phyloP scores from a whole-genome alignment of 768 basidiomycete genomes.

The Pleurotus giganteus region DNA sequence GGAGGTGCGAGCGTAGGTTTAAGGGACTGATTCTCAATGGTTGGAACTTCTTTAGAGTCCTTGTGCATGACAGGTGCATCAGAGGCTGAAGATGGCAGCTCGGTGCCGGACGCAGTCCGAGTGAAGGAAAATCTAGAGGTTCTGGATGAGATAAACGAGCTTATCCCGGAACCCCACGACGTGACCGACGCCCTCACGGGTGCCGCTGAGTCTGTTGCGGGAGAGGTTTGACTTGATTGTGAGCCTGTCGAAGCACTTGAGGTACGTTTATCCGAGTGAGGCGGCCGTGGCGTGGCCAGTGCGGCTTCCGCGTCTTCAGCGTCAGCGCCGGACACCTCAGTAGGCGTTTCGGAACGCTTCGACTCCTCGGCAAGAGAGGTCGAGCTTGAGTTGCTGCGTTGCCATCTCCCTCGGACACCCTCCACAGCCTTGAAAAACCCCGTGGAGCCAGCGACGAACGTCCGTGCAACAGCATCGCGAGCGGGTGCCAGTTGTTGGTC shows the following conservation, averaged over 20 bases:
- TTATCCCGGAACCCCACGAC: constrained; percentile 44
- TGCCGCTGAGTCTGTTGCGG: constrained; percentile 2
- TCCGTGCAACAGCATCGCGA: constrained; percentile 82
- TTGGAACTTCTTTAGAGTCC: neutral
- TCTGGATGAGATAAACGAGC: constrained; percentile 44
- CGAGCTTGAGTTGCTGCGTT: constrained; percentile 24
- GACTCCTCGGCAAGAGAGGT: constrained; percentile 16
- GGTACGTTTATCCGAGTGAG: constrained; percentile 10
- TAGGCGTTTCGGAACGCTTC: constrained; percentile 34
- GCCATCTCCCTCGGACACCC: constrained; percentile 79
- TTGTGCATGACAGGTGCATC: neutral
- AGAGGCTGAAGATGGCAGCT: neutral
- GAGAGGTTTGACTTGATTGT: constrained; percentile 23
- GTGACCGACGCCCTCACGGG: constrained; percentile 30
- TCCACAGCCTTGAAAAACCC: constrained; percentile 89
- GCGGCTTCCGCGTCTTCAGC: neutral
- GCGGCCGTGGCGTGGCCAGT: constrained; percentile 4
- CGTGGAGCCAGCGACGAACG: constrained; percentile 69
- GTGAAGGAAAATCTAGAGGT: constrained; percentile 36
- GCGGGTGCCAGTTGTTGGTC: constrained; percentile 94
- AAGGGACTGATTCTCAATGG: neutral
- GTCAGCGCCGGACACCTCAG: constrained; percentile 7
- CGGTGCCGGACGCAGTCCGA: neutral
- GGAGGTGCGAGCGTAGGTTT: neutral
- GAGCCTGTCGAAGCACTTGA: constrained; percentile 10